Conservation (phyloP, 441 rosid species). For the Brassica balearica region DNA sequence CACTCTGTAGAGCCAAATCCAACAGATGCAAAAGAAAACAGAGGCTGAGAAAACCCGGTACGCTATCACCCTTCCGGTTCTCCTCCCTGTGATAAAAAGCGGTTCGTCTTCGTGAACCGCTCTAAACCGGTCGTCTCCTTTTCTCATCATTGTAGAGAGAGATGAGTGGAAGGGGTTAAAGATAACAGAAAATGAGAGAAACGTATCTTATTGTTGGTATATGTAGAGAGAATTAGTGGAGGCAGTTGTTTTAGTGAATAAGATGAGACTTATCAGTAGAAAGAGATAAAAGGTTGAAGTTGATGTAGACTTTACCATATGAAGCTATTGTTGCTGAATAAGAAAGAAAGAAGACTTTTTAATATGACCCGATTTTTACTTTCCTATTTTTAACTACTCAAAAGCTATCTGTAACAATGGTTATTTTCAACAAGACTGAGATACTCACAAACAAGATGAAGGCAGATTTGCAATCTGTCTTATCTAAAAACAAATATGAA, state of each 20-base stretch:
- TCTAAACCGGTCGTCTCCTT: not conserved
- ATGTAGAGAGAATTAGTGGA: slow-evolving; percentile 2
- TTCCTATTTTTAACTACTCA: too few species aligned
- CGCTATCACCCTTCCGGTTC: slow-evolving; percentile 2
- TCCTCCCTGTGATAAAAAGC: not conserved
- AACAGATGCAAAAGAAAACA: slow-evolving; percentile 7
- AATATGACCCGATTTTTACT: too few species aligned
- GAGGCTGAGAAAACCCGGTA: slow-evolving; percentile 5
- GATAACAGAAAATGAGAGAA: not conserved
- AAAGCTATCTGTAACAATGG: not conserved
- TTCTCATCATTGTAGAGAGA: not conserved
- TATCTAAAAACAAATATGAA: too few species aligned
- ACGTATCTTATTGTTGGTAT: not conserved
- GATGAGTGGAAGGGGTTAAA: not conserved
- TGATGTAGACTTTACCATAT: not conserved
- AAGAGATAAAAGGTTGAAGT: not conserved
- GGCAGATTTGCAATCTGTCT: too few species aligned
- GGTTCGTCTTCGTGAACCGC: not conserved
- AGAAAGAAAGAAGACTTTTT: too few species aligned
- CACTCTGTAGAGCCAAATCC: slow-evolving; percentile 11
- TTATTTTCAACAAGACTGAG: not conserved
- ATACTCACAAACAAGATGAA: not conserved
- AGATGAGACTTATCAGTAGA: not conserved
- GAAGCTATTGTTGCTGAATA: not conserved
- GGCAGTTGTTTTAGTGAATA: not conserved